Percentiles rank a stretch among this genome's conserved stretches.
These are phyloP conservation scores for Pseudocohnilembus persalinus DNA, from an alignment of 169 alveolate genomes.

Conservation along the genomic window DNA sequence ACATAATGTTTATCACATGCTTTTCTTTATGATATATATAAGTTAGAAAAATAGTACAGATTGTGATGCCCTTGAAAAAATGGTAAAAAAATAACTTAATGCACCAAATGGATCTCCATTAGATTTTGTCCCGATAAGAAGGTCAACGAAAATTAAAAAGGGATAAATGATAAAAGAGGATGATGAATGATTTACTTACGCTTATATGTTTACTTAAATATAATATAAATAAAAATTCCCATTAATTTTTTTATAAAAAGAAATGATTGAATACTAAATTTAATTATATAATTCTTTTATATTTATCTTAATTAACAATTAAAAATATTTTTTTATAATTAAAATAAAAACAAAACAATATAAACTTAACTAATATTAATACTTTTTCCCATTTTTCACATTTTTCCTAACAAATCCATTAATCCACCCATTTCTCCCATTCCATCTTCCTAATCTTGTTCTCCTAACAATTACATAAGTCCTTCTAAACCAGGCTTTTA, in stretches of 20 bases:
- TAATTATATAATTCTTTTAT: too few relatives aligned
- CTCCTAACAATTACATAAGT: neutral
- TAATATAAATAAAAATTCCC: too few relatives aligned
- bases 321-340: too few relatives aligned
- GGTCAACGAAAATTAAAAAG: neutral
- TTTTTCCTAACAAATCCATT: neutral
- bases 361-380: too few relatives aligned
- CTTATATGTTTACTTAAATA: too few relatives aligned
- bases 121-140: neutral
- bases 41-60: slow-evolving; percentile 34
- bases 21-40: slow-evolving; percentile 34
- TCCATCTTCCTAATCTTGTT: neutral
- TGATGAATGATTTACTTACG: too few relatives aligned
- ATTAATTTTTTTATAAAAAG: too few relatives aligned
- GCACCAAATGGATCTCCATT: neutral
- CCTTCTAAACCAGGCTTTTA: neutral
- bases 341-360: too few relatives aligned
- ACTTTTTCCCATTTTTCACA: neutral
- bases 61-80: slow-evolving; percentile 39
- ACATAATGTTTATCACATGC: slow-evolving; percentile 44
- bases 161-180: neutral
- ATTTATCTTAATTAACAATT: too few relatives aligned
- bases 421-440: neutral
- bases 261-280: too few relatives aligned
- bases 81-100: slow-evolving; percentile 33